Base-by-base conservation (phyloP, 2,329 filamentous ascomycete genomes). In the Cladosporium sp. region DNA sequence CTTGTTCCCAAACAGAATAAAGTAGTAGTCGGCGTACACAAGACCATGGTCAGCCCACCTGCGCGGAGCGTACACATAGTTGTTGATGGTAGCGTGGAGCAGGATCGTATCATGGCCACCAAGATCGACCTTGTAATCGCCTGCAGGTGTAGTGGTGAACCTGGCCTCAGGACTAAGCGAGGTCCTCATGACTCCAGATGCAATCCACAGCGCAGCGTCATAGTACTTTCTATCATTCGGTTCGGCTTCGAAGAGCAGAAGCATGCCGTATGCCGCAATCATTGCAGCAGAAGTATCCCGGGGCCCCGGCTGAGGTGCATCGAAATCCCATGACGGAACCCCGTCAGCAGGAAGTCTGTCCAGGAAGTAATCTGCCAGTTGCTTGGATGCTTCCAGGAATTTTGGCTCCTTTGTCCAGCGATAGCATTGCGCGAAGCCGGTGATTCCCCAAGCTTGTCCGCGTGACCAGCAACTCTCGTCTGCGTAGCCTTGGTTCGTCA, bases 251-350 rank as follows among this genome's bases (percentile, higher is more conserved):
- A 78, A 75, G 7, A 81, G 75, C 10, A 80, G 68, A 6, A 82
- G 59, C 3, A 82, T 61, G 0, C 80, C 80, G 59, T 82, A 81
- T 0, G 79, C 80, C 1, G 79, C 77, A 32, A 81, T 78, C 4
- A 80, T 73, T 0, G 76, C 80, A 0, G 80, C 80, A 0, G 77
- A 79, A 0, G 77, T 76, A 64, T 82, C 80, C 15, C 79, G 26
- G 0, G 67, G 21, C 71, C 81, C 57, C 74, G 81, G 32, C 69
- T 73, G 72, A 59, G 83, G 83, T 0, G 83, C 83, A 66, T 85
- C 80, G 54, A 85, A 85, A 64, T 85, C 83, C 83, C 83, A 85
- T 2, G 78, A 76, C 0, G 83, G 82, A 0, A 84, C 79, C 0
- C 75, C 71, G 18, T 76, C 77, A 2, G 74, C 72, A 0, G 78